phyloP scores from a whole-genome alignment of 495 filamentous ascomycete species.

The Daldinia bambusicola region DNA sequence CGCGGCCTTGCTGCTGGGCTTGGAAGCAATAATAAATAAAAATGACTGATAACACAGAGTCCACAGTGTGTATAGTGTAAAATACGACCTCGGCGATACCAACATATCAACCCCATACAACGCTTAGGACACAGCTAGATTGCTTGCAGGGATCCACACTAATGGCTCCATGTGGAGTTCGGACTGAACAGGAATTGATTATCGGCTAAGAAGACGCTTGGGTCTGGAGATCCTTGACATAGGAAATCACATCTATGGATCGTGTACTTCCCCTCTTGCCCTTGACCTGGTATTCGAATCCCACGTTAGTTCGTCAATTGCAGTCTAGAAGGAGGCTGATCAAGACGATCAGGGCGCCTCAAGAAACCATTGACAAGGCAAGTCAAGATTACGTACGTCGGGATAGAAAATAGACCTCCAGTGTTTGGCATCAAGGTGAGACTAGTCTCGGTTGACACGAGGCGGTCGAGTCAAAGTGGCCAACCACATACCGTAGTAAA shows the following conservation, averaged over 20 bases:
- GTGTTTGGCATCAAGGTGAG: constrained; percentile 40
- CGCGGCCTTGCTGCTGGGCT: constrained; percentile 12
- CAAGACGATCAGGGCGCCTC: constrained; percentile 24
- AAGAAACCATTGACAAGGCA: constrained; percentile 18
- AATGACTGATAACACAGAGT: constrained; percentile 3
- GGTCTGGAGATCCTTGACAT: constrained; percentile 39
- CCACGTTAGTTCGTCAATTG: constrained; percentile 29
- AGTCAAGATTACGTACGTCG: constrained; percentile 29
- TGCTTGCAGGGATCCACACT: constrained; percentile 34
- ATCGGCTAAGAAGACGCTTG: constrained; percentile 34
- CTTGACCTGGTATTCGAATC: constrained; percentile 31
- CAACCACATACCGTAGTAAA: constrained; percentile 12
- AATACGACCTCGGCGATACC: constrained; percentile 17
- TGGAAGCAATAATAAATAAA: constrained; percentile 7
- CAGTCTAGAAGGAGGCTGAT: constrained; percentile 16
- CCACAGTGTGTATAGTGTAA: constrained; percentile 7
- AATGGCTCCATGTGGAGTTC: constrained; percentile 26
- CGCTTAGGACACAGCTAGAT: constrained; percentile 30
- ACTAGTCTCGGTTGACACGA: constrained; percentile 39
- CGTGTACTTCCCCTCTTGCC: constrained; percentile 21
- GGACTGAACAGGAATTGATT: constrained; percentile 34
- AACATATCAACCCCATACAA: constrained; percentile 21
- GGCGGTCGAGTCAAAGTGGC: constrained; percentile 19
- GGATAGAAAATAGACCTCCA: constrained; percentile 25
- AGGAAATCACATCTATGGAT: constrained; percentile 28